A percentile compares a stretch with the other conserved stretches of the same genome.
phyloP scores from a whole-genome alignment of 108 stramenopile genomes.

The Nitzschia inconspicua region DNA sequence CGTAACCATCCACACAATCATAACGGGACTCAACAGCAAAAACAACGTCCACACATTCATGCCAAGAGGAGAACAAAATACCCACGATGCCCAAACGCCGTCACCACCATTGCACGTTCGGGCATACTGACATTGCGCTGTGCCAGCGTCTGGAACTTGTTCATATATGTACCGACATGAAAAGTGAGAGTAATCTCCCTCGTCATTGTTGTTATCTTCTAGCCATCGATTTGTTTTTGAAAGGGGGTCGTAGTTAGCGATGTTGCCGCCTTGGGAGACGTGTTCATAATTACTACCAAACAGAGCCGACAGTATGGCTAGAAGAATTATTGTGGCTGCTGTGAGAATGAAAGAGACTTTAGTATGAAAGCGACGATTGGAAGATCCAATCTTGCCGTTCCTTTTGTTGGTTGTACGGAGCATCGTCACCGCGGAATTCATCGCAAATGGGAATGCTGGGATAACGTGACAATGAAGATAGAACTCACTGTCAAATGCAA shows the following conservation, averaged over 20 bases:
- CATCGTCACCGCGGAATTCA: no score
- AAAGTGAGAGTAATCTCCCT: constrained; percentile 29
- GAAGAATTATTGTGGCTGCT: constrained; percentile 8
- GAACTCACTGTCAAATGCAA: no score
- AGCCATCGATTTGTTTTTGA: constrained; percentile 7
- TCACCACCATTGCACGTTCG: constrained; percentile 61
- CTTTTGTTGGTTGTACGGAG: no score
- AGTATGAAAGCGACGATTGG: constrained; percentile 31
- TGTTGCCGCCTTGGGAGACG: no score
- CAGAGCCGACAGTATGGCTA: constrained; percentile 20
- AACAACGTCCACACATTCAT: constrained; percentile 35
- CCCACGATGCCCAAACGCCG: constrained; percentile 61
- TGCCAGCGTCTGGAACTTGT: constrained; percentile 25
- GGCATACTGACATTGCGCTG: constrained; percentile 70
- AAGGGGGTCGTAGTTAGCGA: background rate
- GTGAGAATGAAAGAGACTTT: constrained; percentile 26
- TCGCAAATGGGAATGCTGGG: no score
- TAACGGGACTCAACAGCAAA: constrained; percentile 48
- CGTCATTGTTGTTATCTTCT: constrained; percentile 12
- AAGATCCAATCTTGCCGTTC: no score
- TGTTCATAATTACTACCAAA: constrained; percentile 12
- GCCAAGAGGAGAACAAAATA: constrained; percentile 54
- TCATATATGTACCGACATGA: constrained; percentile 46
- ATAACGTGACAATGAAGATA: no score
- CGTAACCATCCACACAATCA: constrained; percentile 66